phyloP scores from a whole-genome alignment of 192 early-diverging fungal genomes.

The Coemansia sp. region DNA sequence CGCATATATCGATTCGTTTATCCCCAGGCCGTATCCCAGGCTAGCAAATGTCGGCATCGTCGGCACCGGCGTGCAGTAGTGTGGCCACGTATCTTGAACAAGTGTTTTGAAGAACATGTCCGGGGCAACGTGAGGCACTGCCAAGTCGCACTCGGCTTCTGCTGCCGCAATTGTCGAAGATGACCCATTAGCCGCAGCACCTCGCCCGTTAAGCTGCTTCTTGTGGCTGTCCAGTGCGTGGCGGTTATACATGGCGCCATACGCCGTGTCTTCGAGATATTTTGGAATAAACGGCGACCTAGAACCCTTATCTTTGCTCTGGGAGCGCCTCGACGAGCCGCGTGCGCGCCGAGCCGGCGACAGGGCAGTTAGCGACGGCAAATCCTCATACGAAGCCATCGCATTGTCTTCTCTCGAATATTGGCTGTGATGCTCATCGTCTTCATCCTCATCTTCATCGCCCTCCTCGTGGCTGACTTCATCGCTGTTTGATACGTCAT shows the following conservation, averaged over 20 bases:
- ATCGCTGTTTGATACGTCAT: background rate
- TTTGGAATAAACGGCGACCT: conserved; percentile 27
- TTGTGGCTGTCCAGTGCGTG: background rate
- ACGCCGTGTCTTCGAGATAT: conserved; percentile 44
- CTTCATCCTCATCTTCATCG: conserved; percentile 16
- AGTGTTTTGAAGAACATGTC: conserved; percentile 47
- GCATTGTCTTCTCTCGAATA: background rate
- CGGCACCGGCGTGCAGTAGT: conserved; percentile 46
- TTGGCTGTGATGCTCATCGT: conserved; percentile 1
- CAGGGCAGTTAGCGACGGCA: conserved; percentile 14
- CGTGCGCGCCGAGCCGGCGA: background rate
- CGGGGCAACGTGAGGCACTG: conserved; percentile 17
- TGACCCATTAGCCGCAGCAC: background rate
- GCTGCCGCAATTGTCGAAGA: background rate
- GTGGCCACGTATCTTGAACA: conserved; percentile 50
- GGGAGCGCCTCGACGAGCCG: background rate
- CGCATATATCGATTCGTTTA: background rate
- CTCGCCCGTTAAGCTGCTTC: background rate
- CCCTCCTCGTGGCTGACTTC: conserved; percentile 17
- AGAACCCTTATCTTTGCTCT: conserved; percentile 6
- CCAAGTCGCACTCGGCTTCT: background rate
- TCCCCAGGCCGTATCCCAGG: conserved; percentile 34
- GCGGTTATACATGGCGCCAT: conserved; percentile 18
- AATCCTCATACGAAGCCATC: conserved; percentile 20
- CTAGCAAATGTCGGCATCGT: conserved; percentile 31